Percentiles rank a stretch among this genome's conserved stretches.
Conservation (phyloP, 805 yeast species). For the Lipomyces yamadae region DNA sequence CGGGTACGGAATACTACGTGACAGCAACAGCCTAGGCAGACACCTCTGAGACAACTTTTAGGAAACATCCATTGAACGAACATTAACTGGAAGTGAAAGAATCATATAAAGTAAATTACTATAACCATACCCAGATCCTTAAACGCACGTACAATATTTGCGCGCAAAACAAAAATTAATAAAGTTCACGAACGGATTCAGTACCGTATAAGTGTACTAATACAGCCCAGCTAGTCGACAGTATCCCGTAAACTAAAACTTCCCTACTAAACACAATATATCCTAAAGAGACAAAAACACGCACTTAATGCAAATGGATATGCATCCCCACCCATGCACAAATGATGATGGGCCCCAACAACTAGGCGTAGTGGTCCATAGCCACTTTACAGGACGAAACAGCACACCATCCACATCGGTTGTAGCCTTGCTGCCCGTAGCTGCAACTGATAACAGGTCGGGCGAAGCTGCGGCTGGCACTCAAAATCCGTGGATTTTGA, state of each 20-base stretch:
- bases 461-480: conserved; percentile 5
- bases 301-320: not conserved
- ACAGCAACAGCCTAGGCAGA: no score
- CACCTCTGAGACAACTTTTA: not conserved
- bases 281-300: not conserved
- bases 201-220: not conserved
- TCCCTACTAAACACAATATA: conserved; percentile 1
- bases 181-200: not conserved
- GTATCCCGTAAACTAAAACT: not conserved
- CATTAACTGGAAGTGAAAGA: not conserved
- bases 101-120: not conserved
- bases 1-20: no score
- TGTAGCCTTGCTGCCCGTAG: conserved; percentile 1
- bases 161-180: not conserved
- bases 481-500: conserved; percentile 97
- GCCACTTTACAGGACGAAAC: not conserved
- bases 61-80: not conserved
- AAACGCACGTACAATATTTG: not conserved
- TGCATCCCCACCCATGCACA: not conserved
- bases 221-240: not conserved
- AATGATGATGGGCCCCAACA: not conserved
- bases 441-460: not conserved
- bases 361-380: not conserved
- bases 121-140: conserved; percentile 3
- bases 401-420: not conserved